Percentiles rank a stretch among this genome's conserved stretches.
These are phyloP conservation scores for Erodium moschatum DNA, from an alignment of 441 rosid species.

Conservation along the genomic window DNA sequence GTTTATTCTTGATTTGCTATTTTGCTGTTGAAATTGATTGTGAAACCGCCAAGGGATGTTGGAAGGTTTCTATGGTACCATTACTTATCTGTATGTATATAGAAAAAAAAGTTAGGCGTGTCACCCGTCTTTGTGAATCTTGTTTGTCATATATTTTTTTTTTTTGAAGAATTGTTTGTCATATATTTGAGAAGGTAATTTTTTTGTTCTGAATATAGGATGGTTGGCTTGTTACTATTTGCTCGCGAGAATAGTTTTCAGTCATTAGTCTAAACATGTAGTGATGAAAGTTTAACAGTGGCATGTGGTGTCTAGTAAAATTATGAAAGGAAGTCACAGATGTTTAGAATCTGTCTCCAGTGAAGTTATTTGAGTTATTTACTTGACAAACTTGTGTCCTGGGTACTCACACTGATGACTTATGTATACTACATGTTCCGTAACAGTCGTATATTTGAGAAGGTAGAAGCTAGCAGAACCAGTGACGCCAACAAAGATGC, in stretches of 20 bases:
- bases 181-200: neutral
- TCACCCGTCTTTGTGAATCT: neutral
- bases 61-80: neutral
- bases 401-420: neutral
- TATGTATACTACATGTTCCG: conserved; percentile 2
- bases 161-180: neutral
- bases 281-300: conserved; percentile 1
- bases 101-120: neutral
- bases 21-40: neutral
- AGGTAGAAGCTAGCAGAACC: conserved; percentile 22
- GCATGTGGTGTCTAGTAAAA: neutral
- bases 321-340: neutral
- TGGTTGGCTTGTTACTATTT: neutral
- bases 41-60: neutral
- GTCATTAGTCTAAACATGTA: neutral
- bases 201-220: neutral
- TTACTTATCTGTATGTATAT: neutral
- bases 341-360: neutral
- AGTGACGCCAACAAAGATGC: conserved; percentile 28
- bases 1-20: neutral
- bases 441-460: conserved; percentile 27
- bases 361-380: neutral
- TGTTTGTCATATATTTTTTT: neutral
- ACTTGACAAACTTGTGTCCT: neutral
- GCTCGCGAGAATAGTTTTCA: neutral